Evolutionary conservation across 352 stramenopile genomes (phyloP).

Genomic region (Globisporangium nagaii): DNA sequence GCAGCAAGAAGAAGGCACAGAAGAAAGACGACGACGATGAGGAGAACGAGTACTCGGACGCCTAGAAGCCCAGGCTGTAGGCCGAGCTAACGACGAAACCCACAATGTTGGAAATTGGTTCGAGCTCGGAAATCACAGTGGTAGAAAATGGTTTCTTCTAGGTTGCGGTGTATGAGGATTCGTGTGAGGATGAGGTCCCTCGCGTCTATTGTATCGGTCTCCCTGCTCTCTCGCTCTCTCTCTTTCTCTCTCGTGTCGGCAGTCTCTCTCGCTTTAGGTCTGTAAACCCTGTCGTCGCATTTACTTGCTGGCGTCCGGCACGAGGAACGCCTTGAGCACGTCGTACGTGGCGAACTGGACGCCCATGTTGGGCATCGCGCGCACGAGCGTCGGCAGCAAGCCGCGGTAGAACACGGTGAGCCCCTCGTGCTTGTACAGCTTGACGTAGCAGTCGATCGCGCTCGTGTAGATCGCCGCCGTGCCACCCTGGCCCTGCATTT

Average conservation of each 20-base stretch:
- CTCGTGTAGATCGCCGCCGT: slow-evolving; percentile 54
- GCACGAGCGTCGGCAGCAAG: slow-evolving; percentile 71
- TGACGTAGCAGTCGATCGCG: slow-evolving; percentile 72
- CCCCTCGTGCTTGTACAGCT: slow-evolving; percentile 58
- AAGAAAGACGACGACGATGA: slow-evolving; percentile 7
- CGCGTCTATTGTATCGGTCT: not conserved
- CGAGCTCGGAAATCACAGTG: not conserved
- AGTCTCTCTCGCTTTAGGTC: too few species aligned
- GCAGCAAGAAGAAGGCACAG: slow-evolving; percentile 1
- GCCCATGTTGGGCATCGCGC: slow-evolving; percentile 82
- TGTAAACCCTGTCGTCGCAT: too few species aligned
- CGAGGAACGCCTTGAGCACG: slow-evolving; percentile 48
- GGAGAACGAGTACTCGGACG: slow-evolving; percentile 4
- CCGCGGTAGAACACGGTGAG: slow-evolving; percentile 70
- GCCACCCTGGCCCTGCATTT: slow-evolving; percentile 82
- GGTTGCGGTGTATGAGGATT: slow-evolving; percentile 1
- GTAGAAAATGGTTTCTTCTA: slow-evolving; percentile 3
- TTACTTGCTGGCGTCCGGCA: slow-evolving; percentile 6
- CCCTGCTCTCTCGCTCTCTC: slow-evolving; percentile 1
- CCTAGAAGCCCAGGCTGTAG: not conserved
- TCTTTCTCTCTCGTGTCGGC: slow-evolving; percentile 1
- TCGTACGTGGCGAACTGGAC: slow-evolving; percentile 88
- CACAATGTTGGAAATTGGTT: not conserved
- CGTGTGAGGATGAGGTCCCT: not conserved
- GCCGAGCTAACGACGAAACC: too few species aligned